A percentile compares a stretch with the other conserved stretches of the same genome.
These are phyloP conservation scores for Gonium pectorale DNA, from an alignment of 139 green algal genomes.

Conservation along the genomic window DNA sequence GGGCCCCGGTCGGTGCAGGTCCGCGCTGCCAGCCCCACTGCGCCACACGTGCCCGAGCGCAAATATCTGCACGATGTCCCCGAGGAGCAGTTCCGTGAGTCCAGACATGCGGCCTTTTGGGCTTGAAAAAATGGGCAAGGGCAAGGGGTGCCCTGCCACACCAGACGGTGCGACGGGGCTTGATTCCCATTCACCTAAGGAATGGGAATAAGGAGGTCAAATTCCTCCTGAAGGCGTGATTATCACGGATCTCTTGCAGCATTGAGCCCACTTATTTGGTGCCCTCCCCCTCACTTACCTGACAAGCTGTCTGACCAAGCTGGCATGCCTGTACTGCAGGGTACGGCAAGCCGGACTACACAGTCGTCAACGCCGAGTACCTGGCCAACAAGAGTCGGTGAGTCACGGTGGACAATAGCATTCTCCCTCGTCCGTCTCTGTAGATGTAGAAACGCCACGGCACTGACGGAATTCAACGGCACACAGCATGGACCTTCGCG, in stretches of 20 bases:
- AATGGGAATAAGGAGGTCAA: neutral
- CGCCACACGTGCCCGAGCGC: neutral
- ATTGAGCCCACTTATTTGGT: too few relatives aligned
- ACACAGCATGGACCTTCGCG: too few relatives aligned
- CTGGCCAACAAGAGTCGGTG: conserved; percentile 36
- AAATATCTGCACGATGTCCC: conserved; percentile 31
- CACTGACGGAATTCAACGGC: too few relatives aligned
- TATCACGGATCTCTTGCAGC: too few relatives aligned
- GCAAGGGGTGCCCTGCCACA: neutral
- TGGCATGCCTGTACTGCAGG: neutral
- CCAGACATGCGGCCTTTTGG: neutral
- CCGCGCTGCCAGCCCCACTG: neutral
- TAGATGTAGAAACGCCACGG: too few relatives aligned
- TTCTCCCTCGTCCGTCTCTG: too few relatives aligned
- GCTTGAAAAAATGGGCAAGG: neutral
- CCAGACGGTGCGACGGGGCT: neutral
- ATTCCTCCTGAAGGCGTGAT: too few relatives aligned
- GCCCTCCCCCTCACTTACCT: too few relatives aligned
- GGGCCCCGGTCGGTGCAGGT: neutral
- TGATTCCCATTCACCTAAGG: neutral
- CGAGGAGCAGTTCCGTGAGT: conserved; percentile 18
- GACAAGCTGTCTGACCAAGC: neutral
- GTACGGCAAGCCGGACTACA: conserved; percentile 42
- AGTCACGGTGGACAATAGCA: too few relatives aligned
- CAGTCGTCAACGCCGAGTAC: conserved; percentile 32